Evolutionary conservation across 129 eudicot genomes (phyloP).

Genomic region (Flaveria robusta): DNA sequence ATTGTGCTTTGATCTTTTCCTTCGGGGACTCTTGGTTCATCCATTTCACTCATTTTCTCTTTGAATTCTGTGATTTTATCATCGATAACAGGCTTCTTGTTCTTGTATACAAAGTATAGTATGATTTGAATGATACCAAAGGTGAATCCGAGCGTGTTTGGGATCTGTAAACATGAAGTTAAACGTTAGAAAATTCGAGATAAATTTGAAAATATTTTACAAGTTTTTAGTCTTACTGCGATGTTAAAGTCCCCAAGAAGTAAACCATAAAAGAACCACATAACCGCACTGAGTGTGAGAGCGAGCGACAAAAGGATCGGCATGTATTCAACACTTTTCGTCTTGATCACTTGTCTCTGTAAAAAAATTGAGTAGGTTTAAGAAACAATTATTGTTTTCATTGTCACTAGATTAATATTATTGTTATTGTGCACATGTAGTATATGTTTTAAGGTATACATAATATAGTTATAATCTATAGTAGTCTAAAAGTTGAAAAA

Average conservation of each 20-base stretch:
- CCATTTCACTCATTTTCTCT: conserved; percentile 41
- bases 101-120: conserved; percentile 54
- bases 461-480: background rate
- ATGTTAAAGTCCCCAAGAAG: conserved; percentile 67
- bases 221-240: conserved; percentile 49
- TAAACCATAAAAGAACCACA: conserved; percentile 93
- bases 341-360: conserved; percentile 89
- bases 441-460: background rate
- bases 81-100: conserved; percentile 41
- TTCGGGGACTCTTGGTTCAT: conserved; percentile 40
- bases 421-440: background rate
- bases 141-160: conserved; percentile 67
- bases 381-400: background rate
- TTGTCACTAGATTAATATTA: background rate
- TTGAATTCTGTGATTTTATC: conserved; percentile 35
- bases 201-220: background rate
- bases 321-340: conserved; percentile 94
- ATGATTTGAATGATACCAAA: conserved; percentile 70
- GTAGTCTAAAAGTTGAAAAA: background rate
- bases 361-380: background rate
- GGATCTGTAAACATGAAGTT: conserved; percentile 41
- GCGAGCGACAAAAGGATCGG: conserved; percentile 73
- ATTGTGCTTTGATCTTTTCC: conserved; percentile 35
- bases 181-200: background rate
- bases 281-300: conserved; percentile 85